Percentiles rank a stretch among this genome's conserved stretches.
Conservation (phyloP, 148 eudicot species). For the Vaccinium darrowii region DNA sequence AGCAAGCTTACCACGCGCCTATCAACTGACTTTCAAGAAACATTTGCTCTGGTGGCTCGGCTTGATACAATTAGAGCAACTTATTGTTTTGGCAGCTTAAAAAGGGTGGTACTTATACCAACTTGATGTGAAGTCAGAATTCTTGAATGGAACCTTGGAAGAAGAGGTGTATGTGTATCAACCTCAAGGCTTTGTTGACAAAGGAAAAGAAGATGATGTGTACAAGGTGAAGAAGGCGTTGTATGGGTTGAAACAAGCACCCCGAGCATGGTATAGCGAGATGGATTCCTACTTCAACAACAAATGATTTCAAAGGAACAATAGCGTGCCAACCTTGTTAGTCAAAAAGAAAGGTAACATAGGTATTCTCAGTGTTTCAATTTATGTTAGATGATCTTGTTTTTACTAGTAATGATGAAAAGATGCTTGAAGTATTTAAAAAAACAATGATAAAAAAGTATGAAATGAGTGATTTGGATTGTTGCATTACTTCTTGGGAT, state of each 20-base stretch:
- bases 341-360: too few relatives aligned
- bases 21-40: too few relatives aligned
- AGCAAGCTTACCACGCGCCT: too few relatives aligned
- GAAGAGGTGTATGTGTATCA: neutral
- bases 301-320: neutral
- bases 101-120: neutral
- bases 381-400: neutral
- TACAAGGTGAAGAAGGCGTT: neutral
- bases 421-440: too few relatives aligned
- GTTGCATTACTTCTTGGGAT: neutral
- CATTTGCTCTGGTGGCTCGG: neutral
- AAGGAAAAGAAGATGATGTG: neutral
- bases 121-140: neutral
- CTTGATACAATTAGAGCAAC: neutral
- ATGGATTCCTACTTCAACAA: neutral
- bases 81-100: neutral
- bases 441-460: neutral
- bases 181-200: neutral
- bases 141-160: neutral
- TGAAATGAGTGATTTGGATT: neutral
- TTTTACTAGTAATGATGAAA: neutral
- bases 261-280: neutral
- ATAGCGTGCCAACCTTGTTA: neutral
- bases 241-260: neutral
- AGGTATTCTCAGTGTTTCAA: neutral